Evolutionary conservation across 2,329 filamentous ascomycete species (phyloP), one percentile per base, ranked within the genome.

Genomic region (Alternaria ventricosa): DNA sequence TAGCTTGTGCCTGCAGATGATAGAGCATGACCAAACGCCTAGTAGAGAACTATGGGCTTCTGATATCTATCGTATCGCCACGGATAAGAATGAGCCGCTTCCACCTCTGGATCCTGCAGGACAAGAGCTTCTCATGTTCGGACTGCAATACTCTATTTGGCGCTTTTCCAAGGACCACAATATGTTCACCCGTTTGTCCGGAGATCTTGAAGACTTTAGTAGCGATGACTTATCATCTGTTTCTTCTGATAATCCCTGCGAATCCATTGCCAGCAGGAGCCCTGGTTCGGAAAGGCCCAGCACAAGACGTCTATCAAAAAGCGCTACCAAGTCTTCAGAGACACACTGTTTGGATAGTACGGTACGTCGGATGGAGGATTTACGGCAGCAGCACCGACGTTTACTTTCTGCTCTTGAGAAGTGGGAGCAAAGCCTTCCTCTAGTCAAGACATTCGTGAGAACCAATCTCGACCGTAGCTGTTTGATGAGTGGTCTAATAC

Each of bases 401-500:
- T 28, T 57, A 10, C 23, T 49, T 18, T 18, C 55, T 49, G 55
- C 55, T 36, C 44, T 57, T 11, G 25, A 15, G 23, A 57, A 57
- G 13, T 57, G 55, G 55, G 55, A 57, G n/a, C 43, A 30, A 18
- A 25, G 15, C 33, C 44, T 57, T 47, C 43, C 55, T 23, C 44
- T 49, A 30, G 55, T 49, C 18, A 57, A 49, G 20, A 49, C 55
- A 15, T 57, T 57, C 8, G 44, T 36, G n/a, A 57, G 18, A 25
- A 49, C 12, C 22, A 57, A 28, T 45, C 50, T 54, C 23, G 50
- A 54, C 28, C 50, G 50, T 22, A 57, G 55, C 44, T 22, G 27
- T 23, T 25, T 57, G 27, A 18, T 57, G 44, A 57, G 55, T 57
- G 43, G 55, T 25, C 44, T 57, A 18, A 50, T 57, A 57, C 44